These are phyloP conservation scores for Cyclotella atomus DNA, from an alignment of 108 stramenopile species.

Conservation along the genomic window DNA sequence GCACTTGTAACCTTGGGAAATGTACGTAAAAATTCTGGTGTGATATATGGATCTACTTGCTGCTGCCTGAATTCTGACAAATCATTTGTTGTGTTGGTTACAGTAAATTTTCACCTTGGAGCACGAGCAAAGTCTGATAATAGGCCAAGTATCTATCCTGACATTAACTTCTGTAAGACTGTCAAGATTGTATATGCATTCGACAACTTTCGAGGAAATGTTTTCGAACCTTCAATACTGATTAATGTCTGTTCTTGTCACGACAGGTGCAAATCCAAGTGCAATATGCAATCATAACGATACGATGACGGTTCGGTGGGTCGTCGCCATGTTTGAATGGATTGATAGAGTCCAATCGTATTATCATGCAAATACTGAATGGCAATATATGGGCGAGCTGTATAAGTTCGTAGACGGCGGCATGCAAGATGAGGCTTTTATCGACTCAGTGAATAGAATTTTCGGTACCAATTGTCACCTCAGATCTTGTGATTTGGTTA, in stretches of 20 bases:
- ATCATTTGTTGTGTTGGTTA: background rate
- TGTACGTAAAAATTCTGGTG: background rate
- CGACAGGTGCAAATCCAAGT: slow-evolving; percentile 11
- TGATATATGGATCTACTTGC: background rate
- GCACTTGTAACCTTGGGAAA: slow-evolving; percentile 36
- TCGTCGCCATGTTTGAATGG: slow-evolving; percentile 43
- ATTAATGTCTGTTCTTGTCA: too few species aligned
- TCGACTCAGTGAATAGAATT: slow-evolving; percentile 27
- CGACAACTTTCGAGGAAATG: too few species aligned
- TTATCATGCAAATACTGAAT: slow-evolving; percentile 13
- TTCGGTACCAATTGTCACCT: slow-evolving; percentile 24
- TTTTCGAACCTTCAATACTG: too few species aligned
- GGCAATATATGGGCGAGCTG: slow-evolving; percentile 16
- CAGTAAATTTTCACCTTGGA: slow-evolving; percentile 37
- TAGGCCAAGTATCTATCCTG: slow-evolving; percentile 31
- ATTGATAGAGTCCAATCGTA: slow-evolving; percentile 30
- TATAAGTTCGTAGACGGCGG: slow-evolving; percentile 40
- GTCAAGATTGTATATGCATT: too few species aligned
- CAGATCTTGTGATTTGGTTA: slow-evolving; percentile 7
- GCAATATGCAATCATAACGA: slow-evolving; percentile 24
- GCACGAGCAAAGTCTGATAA: slow-evolving; percentile 28
- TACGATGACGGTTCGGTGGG: slow-evolving; percentile 37
- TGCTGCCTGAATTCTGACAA: background rate
- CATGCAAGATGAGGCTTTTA: slow-evolving; percentile 32
- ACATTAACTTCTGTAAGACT: slow-evolving; percentile 45